A percentile compares a stretch with the other conserved stretches of the same genome.
These are phyloP conservation scores for Cryomyces antarcticus DNA, from an alignment of 495 filamentous ascomycete genomes.

Conservation along the genomic window DNA sequence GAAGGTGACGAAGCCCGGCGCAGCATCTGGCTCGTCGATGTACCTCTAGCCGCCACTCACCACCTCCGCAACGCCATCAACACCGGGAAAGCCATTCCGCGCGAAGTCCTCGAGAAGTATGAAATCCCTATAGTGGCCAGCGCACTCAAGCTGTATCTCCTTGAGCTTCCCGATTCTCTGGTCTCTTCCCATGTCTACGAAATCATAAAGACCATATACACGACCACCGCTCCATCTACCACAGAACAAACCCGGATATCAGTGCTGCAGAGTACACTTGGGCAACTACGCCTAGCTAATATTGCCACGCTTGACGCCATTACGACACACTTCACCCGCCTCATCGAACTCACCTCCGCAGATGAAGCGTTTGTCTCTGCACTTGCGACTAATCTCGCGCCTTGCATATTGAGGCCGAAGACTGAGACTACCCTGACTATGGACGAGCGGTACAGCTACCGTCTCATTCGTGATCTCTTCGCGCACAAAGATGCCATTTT, in stretches of 20 bases:
- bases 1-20: slow-evolving; percentile 90
- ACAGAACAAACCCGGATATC: slow-evolving; percentile 55
- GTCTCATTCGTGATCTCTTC: slow-evolving; percentile 82
- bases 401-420: slow-evolving; percentile 75
- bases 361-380: slow-evolving; percentile 67
- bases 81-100: slow-evolving; percentile 63
- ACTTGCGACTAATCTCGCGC: slow-evolving; percentile 59
- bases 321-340: slow-evolving; percentile 90
- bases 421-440: slow-evolving; percentile 75
- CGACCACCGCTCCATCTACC: slow-evolving; percentile 52
- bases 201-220: slow-evolving; percentile 95
- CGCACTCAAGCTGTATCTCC: slow-evolving; percentile 82
- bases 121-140: slow-evolving; percentile 88
- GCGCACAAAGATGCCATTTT: slow-evolving; percentile 89
- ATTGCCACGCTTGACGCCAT: slow-evolving; percentile 96
- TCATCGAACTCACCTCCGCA: slow-evolving; percentile 91
- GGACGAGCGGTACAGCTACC: slow-evolving; percentile 84
- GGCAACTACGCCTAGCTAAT: slow-evolving; percentile 85
- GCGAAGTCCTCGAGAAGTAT: slow-evolving; percentile 61
- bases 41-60: slow-evolving; percentile 69
- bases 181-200: slow-evolving; percentile 98
- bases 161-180: slow-evolving; percentile 91
- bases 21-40: slow-evolving; percentile 84
- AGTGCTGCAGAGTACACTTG: slow-evolving; percentile 86
- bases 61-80: slow-evolving; percentile 66